A percentile compares a stretch with the other conserved stretches of the same genome.
Conservation (phyloP, 1,139 yeast genomes). For the Lodderomyces theae region DNA sequence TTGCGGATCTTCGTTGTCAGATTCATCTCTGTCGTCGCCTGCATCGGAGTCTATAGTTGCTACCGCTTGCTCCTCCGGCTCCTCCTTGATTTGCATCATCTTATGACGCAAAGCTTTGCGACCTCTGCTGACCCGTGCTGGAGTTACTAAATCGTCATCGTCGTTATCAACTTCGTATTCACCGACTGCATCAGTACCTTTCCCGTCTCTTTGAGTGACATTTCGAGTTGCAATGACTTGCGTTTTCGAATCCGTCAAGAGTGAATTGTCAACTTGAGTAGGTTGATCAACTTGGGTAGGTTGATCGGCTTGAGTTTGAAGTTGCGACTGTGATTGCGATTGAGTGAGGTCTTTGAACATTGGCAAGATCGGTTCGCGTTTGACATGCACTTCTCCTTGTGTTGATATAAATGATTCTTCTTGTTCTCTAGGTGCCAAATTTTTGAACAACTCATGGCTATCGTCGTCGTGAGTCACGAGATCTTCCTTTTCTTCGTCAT, state of each 20-base stretch:
- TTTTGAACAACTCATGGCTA: constrained; percentile 25
- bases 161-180: constrained; percentile 16
- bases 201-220: neutral
- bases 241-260: constrained; percentile 10
- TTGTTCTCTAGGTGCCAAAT: constrained; percentile 26
- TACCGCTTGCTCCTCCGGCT: constrained; percentile 21
- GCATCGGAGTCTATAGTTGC: too few species aligned
- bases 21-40: constrained; percentile 21
- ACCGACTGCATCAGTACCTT: neutral
- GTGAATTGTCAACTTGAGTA: constrained; percentile 1
- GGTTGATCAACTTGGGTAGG: constrained; percentile 15
- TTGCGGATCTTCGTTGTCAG: constrained; percentile 26
- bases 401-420: constrained; percentile 9
- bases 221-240: constrained; percentile 7
- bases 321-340: constrained; percentile 16
- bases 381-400: constrained; percentile 1
- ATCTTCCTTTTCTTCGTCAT: constrained; percentile 8
- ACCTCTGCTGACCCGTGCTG: constrained; percentile 26
- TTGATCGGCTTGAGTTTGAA: constrained; percentile 18
- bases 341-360: constrained; percentile 17
- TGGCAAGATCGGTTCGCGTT: constrained; percentile 6
- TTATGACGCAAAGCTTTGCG: constrained; percentile 21
- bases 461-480: constrained; percentile 2
- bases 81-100: constrained; percentile 17
- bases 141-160: constrained; percentile 31